Evolutionary conservation across 176 grass and related monocot genomes (phyloP), one percentile per base, ranked within the genome.

Genomic region (Poa pratensis): DNA sequence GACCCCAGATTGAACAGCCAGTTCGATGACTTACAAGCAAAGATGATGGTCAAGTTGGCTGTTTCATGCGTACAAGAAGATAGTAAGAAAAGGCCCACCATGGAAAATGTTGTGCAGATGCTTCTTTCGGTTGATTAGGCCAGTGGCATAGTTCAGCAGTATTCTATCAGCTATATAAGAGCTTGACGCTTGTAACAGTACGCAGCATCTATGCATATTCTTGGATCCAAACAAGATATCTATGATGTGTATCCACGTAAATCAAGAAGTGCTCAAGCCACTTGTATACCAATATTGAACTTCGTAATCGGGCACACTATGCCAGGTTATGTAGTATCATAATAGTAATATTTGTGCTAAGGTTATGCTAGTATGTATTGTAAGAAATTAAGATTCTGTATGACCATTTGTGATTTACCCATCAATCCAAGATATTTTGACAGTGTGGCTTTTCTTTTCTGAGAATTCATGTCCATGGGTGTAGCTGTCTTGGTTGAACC

Each of bases 91-190:
- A 91, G 92, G 26, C 92, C 89, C 1, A 86, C 69, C 43, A 94
- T 91, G 89, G 86, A 77, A 18, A 60, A 61, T 82, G 64, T 42
- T 42, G 20, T 75, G 78, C 76, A 89, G 68, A 75, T 78, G 45
- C 83, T 94, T 80, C 50, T 91, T 76, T 88, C 88, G 17, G 59
- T 87, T 73, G 82, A 90, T 81, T 57, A 89, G 50, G 72, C 17
- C 24, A 54, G 18, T 54, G 30, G 57, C 54, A 84, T n/a, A 40
- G 70, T 50, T 15, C 39, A 77, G 50, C 18, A 82, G 14, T 77
- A 59, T 10, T 78, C 62, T 48, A 9, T 46, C 63, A 60, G 19
- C 3, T 77, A 42, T 30, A 57, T 14, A 13, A 13, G 40, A 49
- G 14, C 20, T 72, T 18, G 79, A 34, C 3, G 11, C 7, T 43